Conservation (phyloP, 2,329 filamentous ascomycete genomes). For the Orbilia quercus region DNA sequence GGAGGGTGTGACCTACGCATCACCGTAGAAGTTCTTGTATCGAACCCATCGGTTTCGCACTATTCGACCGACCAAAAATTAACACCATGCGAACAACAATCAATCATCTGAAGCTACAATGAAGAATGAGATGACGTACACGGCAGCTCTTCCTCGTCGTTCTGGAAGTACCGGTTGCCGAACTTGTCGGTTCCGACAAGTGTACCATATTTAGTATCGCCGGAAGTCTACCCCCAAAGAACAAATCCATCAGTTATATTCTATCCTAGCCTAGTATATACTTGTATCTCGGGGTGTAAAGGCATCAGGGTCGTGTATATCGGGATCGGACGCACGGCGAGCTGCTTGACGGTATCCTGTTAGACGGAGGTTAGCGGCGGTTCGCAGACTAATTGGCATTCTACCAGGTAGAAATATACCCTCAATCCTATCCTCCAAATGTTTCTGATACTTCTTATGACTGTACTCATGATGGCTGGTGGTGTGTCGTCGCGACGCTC, state of each 20-base stretch:
- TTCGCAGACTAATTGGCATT: conserved; percentile 7
- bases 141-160: conserved; percentile 87
- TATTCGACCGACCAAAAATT: conserved; percentile 62
- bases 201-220: conserved; percentile 94
- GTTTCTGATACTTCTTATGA: conserved; percentile 45
- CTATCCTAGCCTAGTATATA: neutral
- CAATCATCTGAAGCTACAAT: neutral
- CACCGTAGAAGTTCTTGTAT: conserved; percentile 87
- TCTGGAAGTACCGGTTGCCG: conserved; percentile 99
- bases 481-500: conserved; percentile 3
- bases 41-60: conserved; percentile 98
- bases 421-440: conserved; percentile 34
- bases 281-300: neutral
- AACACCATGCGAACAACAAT: conserved; percentile 21
- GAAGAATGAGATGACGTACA: conserved; percentile 69
- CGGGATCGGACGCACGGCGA: conserved; percentile 37
- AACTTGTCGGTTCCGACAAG: conserved; percentile 86
- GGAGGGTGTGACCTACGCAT: conserved; percentile 69
- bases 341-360: conserved; percentile 46
- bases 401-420: conserved; percentile 14
- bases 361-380: conserved; percentile 34
- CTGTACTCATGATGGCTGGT: conserved; percentile 46
- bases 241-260: conserved; percentile 1
- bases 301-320: neutral
- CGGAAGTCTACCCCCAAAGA: conserved; percentile 62